Conservation (phyloP, 2,329 filamentous ascomycete genomes). For the Alternaria burnsii region DNA sequence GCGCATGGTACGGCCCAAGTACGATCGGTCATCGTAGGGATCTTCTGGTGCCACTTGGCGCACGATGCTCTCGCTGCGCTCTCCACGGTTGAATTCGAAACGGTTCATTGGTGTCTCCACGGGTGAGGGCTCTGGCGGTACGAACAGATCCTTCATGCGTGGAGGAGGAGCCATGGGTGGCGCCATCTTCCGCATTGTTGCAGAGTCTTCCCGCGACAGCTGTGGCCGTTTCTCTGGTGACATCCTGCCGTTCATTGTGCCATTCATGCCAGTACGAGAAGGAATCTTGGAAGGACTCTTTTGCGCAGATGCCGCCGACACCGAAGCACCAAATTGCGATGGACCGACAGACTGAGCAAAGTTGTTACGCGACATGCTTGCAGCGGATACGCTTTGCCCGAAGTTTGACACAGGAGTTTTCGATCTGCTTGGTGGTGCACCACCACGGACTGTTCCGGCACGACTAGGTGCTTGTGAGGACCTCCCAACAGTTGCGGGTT, state of each 20-base stretch:
- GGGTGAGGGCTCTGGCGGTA: constrained; percentile 56
- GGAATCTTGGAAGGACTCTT: constrained; percentile 75
- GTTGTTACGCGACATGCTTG: constrained; percentile 47
- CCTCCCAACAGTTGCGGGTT: constrained; percentile 41
- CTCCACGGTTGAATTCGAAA: constrained; percentile 51
- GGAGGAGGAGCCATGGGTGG: constrained; percentile 72
- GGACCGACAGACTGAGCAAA: constrained; percentile 46
- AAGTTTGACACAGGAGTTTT: constrained; percentile 54
- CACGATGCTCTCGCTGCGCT: constrained; percentile 66
- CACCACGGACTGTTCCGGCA: constrained; percentile 53
- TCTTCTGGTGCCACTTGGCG: constrained; percentile 77
- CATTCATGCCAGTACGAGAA: constrained; percentile 73
- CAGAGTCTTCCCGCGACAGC: constrained; percentile 41
- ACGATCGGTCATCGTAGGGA: constrained; percentile 73
- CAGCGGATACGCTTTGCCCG: constrained; percentile 21
- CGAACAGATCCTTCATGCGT: constrained; percentile 86
- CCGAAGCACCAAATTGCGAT: constrained; percentile 38
- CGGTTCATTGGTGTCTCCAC: constrained; percentile 55
- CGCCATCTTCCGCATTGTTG: constrained; percentile 52
- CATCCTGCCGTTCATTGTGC: constrained; percentile 75
- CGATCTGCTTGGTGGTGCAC: constrained; percentile 51
- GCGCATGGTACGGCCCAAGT: constrained; percentile 44
- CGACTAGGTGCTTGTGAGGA: constrained; percentile 43
- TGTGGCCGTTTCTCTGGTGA: constrained; percentile 74
- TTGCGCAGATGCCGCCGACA: constrained; percentile 34